These are phyloP conservation scores for Solanum sejunctum DNA, from an alignment of 257 asterid genomes.

Conservation along the genomic window DNA sequence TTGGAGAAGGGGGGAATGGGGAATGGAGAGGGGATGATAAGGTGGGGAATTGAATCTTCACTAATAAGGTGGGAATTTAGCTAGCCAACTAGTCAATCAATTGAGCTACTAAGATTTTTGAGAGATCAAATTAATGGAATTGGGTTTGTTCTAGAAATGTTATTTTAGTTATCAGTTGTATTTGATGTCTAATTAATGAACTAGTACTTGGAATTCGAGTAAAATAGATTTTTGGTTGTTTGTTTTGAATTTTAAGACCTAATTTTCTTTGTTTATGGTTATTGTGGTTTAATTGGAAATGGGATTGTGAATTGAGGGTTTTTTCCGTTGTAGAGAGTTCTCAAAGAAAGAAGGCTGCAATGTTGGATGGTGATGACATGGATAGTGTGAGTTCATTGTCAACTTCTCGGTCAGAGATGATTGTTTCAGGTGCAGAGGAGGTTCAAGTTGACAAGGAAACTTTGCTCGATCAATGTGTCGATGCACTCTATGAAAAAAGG, in stretches of 20 bases:
- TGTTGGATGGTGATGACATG: conserved; percentile 77
- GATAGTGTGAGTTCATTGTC: conserved; percentile 61
- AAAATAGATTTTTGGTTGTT: background rate
- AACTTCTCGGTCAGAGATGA: conserved; percentile 32
- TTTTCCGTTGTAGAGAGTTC: conserved; percentile 39
- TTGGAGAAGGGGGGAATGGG: no score
- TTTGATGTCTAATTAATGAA: background rate
- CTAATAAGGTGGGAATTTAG: background rate
- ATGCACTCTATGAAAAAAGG: conserved; percentile 86
- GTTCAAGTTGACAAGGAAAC: conserved; percentile 46
- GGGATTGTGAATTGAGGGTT: background rate
- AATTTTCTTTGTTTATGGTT: background rate
- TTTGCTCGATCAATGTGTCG: conserved; percentile 62
- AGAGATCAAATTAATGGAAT: background rate
- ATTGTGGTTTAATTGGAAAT: background rate
- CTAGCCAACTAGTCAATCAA: background rate
- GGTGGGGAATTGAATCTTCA: background rate
- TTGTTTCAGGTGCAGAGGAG: conserved; percentile 32
- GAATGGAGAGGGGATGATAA: no score
- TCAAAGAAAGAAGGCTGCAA: conserved; percentile 49
- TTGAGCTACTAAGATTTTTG: background rate
- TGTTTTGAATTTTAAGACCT: background rate
- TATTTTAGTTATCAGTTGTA: background rate
- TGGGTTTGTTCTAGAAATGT: background rate
- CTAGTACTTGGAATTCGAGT: background rate